These are phyloP conservation scores for Monilinia vaccinii-corymbosi DNA, from an alignment of 2,329 filamentous ascomycete genomes.

Conservation along the genomic window DNA sequence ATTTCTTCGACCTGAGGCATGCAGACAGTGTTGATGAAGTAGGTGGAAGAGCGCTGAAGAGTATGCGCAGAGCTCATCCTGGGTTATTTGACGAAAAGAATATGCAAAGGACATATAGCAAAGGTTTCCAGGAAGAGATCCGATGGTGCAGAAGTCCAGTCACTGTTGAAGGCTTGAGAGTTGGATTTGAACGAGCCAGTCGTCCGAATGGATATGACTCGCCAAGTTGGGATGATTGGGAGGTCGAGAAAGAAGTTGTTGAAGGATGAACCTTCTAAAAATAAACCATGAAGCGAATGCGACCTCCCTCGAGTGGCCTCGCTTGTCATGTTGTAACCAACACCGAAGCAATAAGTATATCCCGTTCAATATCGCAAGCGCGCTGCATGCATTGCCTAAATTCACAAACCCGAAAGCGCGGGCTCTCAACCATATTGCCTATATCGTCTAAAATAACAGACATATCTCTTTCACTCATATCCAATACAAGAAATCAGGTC, in stretches of 20 bases:
- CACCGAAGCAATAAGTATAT: not conserved
- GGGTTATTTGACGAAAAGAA: slow-evolving; percentile 27
- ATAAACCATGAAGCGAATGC: not conserved
- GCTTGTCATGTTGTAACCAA: slow-evolving; percentile 4
- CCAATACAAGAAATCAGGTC: not conserved
- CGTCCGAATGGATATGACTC: slow-evolving; percentile 43
- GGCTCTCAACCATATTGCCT: slow-evolving; percentile 7
- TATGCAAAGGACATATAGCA: slow-evolving; percentile 24
- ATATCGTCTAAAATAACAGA: not conserved
- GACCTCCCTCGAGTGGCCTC: not conserved
- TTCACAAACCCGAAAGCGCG: slow-evolving; percentile 2
- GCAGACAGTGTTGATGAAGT: slow-evolving; percentile 28
- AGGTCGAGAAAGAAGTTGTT: slow-evolving; percentile 20
- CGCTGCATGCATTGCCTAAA: slow-evolving; percentile 6
- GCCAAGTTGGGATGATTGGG: slow-evolving; percentile 35
- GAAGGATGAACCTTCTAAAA: slow-evolving; percentile 13
- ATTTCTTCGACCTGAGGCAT: slow-evolving; percentile 26
- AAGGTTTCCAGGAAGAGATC: slow-evolving; percentile 26
- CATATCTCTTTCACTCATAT: not conserved
- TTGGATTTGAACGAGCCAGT: slow-evolving; percentile 26
- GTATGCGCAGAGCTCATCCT: slow-evolving; percentile 24
- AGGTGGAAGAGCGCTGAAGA: slow-evolving; percentile 22
- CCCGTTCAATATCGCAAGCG: slow-evolving; percentile 3
- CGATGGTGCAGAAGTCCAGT: slow-evolving; percentile 26
- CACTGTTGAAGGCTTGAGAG: slow-evolving; percentile 23